These are phyloP conservation scores for Hura crepitans DNA, from an alignment of 441 rosid species.

Conservation along the genomic window DNA sequence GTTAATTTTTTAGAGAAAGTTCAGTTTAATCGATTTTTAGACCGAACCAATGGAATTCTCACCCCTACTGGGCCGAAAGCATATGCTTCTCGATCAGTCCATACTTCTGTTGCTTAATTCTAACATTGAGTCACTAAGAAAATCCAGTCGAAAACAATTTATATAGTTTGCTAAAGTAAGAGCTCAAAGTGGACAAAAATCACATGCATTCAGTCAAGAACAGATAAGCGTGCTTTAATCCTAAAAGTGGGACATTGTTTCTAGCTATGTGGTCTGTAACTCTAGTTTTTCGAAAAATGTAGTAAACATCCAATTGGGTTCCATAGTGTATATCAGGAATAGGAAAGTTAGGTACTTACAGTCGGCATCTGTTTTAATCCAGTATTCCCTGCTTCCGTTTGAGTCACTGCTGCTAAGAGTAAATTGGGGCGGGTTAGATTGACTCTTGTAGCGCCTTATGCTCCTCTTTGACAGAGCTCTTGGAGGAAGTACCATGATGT, in stretches of 20 bases:
- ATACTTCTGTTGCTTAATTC: background rate
- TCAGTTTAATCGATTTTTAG: too few species aligned
- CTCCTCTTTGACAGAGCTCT: slow-evolving; percentile 30
- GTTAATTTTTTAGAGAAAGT: too few species aligned
- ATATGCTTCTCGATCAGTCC: background rate
- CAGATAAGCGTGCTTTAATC: background rate
- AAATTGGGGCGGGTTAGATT: slow-evolving; percentile 43
- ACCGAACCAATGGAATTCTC: too few species aligned
- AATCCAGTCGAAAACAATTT: background rate
- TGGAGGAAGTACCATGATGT: slow-evolving; percentile 35
- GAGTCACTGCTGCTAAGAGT: slow-evolving; percentile 42
- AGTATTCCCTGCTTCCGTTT: slow-evolving; percentile 62
- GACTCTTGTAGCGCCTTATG: slow-evolving; percentile 41
- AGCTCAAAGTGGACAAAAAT: background rate
- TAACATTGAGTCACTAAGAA: background rate
- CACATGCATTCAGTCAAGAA: background rate
- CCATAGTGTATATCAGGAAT: background rate
- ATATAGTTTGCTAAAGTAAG: background rate
- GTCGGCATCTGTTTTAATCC: slow-evolving; percentile 80
- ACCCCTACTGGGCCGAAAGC: too few species aligned
- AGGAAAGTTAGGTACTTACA: slow-evolving; percentile 46
- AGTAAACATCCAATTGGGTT: background rate
- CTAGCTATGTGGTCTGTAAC: background rate
- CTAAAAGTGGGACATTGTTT: background rate
- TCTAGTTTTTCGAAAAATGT: background rate